Evolutionary conservation across 2,329 filamentous ascomycete genomes (phyloP).

Genomic region (Colletotrichum destructivum): DNA sequence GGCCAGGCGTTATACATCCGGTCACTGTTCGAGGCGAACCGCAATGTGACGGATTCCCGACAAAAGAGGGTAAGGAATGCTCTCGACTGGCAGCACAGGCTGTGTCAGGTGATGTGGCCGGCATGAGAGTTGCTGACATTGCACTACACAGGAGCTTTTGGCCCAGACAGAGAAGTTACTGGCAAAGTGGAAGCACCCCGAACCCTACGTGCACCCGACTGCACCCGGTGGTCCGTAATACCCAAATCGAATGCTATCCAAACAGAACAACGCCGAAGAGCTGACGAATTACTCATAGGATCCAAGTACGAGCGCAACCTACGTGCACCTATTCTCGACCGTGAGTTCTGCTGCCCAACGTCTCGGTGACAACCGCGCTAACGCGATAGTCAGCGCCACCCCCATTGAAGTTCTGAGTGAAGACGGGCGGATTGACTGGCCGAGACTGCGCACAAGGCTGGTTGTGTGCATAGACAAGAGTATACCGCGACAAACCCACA

Average conservation of each 20-base stretch:
- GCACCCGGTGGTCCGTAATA: conserved; percentile 85
- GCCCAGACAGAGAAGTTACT: conserved; percentile 90
- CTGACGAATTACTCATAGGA: conserved; percentile 64
- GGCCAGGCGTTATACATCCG: conserved; percentile 97
- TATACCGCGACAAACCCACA: not conserved
- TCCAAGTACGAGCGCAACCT: conserved; percentile 98
- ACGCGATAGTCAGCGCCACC: conserved; percentile 60
- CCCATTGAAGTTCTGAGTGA: conserved; percentile 62
- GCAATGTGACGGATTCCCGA: conserved; percentile 84
- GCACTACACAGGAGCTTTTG: conserved; percentile 77
- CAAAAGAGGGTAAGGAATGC: conserved; percentile 80
- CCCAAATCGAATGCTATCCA: conserved; percentile 6
- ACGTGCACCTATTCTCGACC: conserved; percentile 82
- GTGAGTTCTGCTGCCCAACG: conserved; percentile 71
- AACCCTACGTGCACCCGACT: conserved; percentile 90
- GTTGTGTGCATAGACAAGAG: not conserved
- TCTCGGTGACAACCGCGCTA: not conserved
- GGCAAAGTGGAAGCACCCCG: conserved; percentile 97
- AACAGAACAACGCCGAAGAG: not conserved
- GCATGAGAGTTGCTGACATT: conserved; percentile 30
- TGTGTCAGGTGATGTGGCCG: no score
- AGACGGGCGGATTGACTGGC: conserved; percentile 33
- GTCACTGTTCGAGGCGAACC: conserved; percentile 95
- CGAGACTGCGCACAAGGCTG: conserved; percentile 48
- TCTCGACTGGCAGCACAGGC: no score